Conservation (phyloP, 495 filamentous ascomycete species). For the Talaromyces stipitatus region DNA sequence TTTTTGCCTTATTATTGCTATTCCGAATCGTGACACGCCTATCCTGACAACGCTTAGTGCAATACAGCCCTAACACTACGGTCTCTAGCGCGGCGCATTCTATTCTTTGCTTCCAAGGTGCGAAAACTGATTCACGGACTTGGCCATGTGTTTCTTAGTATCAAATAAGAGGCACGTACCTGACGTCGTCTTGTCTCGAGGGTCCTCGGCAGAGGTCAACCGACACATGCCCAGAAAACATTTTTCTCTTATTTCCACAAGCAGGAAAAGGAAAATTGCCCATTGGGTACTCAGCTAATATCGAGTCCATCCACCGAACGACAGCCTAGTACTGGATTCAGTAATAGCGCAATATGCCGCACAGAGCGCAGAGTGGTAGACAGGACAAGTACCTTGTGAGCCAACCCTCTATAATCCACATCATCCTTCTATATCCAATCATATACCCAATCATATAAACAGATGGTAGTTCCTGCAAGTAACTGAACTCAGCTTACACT, state of each 20-base stretch:
- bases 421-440: not conserved
- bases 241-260: not conserved
- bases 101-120: not conserved
- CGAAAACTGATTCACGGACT: not conserved
- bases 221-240: not conserved
- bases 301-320: too few species aligned
- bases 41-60: not conserved
- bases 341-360: not conserved
- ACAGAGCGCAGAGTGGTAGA: not conserved
- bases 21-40: not conserved
- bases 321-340: not conserved
- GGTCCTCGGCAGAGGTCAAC: not conserved
- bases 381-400: constrained; percentile 1
- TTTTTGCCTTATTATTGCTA: too few species aligned
- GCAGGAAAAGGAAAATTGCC: not conserved
- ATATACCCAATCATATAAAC: not conserved
- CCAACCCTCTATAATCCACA: not conserved
- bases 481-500: not conserved
- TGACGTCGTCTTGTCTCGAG: not conserved
- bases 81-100: not conserved
- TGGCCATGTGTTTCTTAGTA: not conserved
- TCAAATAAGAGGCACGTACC: not conserved
- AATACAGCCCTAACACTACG: not conserved
- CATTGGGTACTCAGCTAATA: not conserved
- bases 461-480: not conserved